phyloP scores from a whole-genome alignment of 805 yeast genomes.

The Myxozyma geophila region DNA sequence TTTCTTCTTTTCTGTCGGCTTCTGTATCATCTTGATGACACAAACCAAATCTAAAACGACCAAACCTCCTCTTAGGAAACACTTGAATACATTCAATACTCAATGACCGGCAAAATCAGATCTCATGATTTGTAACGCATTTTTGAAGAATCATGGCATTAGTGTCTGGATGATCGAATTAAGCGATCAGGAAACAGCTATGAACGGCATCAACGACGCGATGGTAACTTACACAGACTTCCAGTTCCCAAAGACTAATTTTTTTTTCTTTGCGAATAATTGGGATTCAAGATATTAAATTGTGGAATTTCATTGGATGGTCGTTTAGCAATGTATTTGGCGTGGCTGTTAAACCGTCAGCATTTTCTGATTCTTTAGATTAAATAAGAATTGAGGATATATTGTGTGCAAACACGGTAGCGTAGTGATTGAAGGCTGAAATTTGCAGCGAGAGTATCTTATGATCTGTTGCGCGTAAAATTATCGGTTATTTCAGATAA shows the following conservation, averaged over 20 bases:
- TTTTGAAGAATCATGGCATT: neutral
- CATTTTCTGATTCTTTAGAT: too few relatives aligned
- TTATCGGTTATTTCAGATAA: too few relatives aligned
- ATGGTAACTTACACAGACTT: neutral
- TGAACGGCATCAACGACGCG: too few relatives aligned
- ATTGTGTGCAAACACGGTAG: too few relatives aligned
- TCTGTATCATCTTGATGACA: conserved; percentile 40
- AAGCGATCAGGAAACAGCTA: neutral
- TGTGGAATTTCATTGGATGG: neutral
- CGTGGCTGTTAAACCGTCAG: too few relatives aligned
- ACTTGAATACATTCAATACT: neutral
- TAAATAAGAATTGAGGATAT: too few relatives aligned
- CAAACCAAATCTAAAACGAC: conserved; percentile 6
- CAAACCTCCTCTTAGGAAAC: neutral
- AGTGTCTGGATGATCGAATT: conserved; percentile 3
- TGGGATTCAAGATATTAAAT: too few relatives aligned
- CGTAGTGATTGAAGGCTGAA: too few relatives aligned
- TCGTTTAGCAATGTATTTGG: too few relatives aligned
- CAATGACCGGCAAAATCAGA: neutral
- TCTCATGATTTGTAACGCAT: neutral
- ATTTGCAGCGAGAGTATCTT: too few relatives aligned
- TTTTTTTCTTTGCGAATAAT: too few relatives aligned
- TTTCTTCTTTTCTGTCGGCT: conserved; percentile 34
- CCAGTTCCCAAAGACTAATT: neutral
- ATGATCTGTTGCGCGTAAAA: too few relatives aligned